A percentile compares a stretch with the other conserved stretches of the same genome.
Conservation (phyloP, 371 early-diverging fungal genomes). For the Batkoa obscura region DNA sequence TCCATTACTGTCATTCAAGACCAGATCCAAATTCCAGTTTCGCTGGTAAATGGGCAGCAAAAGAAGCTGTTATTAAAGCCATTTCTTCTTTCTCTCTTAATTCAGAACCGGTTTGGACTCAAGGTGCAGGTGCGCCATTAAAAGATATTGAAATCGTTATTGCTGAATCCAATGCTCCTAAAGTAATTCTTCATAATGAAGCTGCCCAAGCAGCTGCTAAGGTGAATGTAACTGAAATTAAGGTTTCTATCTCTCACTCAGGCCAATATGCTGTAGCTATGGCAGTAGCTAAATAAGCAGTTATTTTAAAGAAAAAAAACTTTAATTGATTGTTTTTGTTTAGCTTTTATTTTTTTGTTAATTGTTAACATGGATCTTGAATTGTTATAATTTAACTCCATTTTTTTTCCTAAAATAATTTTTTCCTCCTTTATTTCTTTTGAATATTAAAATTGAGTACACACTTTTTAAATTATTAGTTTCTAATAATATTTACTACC, state of each 20-base stretch:
- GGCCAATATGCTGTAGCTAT: slow-evolving; percentile 85
- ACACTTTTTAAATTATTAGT: no score
- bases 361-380: no score
- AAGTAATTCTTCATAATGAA: slow-evolving; percentile 62
- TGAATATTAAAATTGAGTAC: no score
- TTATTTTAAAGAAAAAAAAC: neutral
- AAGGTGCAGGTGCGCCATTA: slow-evolving; percentile 25
- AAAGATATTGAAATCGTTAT: slow-evolving; percentile 73
- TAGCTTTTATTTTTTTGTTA: no score
- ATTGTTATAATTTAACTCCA: no score
- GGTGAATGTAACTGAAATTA: slow-evolving; percentile 55
- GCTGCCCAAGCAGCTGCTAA: slow-evolving; percentile 47
- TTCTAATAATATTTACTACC: no score
- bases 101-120: slow-evolving; percentile 24
- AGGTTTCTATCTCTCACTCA: slow-evolving; percentile 84
- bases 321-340: no score
- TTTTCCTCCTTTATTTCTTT: no score
- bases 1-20: slow-evolving; percentile 51
- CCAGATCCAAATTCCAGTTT: slow-evolving; percentile 72
- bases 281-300: slow-evolving; percentile 22
- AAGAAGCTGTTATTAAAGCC: slow-evolving; percentile 92
- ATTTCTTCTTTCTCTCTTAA: slow-evolving; percentile 39
- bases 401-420: no score
- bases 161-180: slow-evolving; percentile 60
- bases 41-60: slow-evolving; percentile 91